Percentiles rank a stretch among this genome's conserved stretches.
These are phyloP conservation scores for Dendrobium catenatum DNA, from an alignment of 106 monocot species.

Conservation along the genomic window DNA sequence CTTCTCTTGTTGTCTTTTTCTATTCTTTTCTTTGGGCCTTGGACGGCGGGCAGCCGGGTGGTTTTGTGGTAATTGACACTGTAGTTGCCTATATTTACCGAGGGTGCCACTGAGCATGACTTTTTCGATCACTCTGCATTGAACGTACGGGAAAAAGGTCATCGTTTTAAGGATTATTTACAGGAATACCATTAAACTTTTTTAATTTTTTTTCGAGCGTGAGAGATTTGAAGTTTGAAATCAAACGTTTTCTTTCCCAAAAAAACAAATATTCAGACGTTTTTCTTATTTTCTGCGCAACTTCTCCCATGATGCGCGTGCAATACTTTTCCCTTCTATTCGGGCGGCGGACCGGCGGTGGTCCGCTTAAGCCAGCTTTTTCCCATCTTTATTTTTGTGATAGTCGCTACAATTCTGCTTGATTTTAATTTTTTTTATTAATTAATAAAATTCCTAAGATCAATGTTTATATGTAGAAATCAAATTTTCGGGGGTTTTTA, in stretches of 20 bases:
- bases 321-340: no score
- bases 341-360: no score
- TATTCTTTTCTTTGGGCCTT: not conserved
- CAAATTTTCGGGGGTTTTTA: no score
- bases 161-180: not conserved
- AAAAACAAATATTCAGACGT: not conserved
- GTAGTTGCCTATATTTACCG: not conserved
- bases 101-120: not conserved
- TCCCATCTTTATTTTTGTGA: no score
- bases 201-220: not conserved
- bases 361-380: no score
- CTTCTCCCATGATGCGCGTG: no score
- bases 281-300: no score
- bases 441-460: no score
- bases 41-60: not conserved
- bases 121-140: not conserved
- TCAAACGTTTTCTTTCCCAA: not conserved
- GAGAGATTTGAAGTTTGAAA: not conserved
- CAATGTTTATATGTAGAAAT: no score
- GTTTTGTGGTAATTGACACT: not conserved
- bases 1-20: not conserved
- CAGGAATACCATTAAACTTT: not conserved
- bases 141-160: not conserved
- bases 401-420: no score
- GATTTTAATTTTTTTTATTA: no score